Conservation (phyloP, 1,284 basidiomycete species). For the Pseudozyma sp. region DNA sequence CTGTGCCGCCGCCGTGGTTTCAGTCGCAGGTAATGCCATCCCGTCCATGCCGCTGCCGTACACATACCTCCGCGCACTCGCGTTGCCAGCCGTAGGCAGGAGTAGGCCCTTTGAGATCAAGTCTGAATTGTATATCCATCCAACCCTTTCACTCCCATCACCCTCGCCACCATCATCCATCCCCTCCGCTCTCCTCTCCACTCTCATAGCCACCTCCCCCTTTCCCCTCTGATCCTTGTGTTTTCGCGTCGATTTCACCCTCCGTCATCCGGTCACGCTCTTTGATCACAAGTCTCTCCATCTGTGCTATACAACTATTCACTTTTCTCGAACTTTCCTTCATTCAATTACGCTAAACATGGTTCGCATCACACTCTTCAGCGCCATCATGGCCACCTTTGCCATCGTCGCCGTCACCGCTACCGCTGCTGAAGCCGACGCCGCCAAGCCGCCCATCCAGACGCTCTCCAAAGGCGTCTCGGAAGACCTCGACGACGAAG, state of each 20-base stretch:
- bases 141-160: not conserved
- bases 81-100: too few relatives aligned
- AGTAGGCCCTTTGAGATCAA: not conserved
- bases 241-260: not conserved
- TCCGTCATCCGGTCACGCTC: constrained; percentile 4
- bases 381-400: constrained; percentile 23
- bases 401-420: constrained; percentile 22
- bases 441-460: not conserved
- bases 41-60: not conserved
- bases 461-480: not conserved
- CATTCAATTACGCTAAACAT: not conserved
- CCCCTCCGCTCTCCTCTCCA: constrained; percentile 8
- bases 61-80: not conserved
- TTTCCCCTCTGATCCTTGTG: not conserved
- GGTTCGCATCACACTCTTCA: constrained; percentile 30
- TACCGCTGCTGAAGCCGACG: constrained; percentile 7
- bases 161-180: constrained; percentile 4
- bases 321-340: not conserved
- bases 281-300: constrained; percentile 5
- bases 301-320: not conserved
- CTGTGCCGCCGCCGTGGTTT: not conserved
- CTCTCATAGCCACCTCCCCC: not conserved
- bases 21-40: not conserved
- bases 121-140: not conserved
- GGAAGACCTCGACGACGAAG: constrained; percentile 48